Evolutionary conservation across 2,329 filamentous ascomycete species (phyloP).

Genomic region (Aspergillus pseudotamarii): DNA sequence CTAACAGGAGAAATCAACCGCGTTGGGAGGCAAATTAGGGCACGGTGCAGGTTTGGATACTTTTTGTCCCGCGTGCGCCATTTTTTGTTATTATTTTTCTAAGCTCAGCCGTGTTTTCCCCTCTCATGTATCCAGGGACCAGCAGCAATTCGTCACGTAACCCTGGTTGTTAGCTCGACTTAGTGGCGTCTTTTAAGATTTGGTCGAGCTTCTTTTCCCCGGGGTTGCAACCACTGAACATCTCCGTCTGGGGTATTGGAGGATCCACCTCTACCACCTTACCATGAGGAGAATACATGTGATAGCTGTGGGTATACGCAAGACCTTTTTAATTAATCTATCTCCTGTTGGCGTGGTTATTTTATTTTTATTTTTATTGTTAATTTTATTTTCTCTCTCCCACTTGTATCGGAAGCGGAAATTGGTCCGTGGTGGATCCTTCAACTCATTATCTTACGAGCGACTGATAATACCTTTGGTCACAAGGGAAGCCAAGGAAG

Average conservation of each 20-base stretch:
- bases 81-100: not conserved
- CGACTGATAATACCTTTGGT: not conserved
- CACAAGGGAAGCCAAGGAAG: not conserved
- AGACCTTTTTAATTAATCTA: not conserved
- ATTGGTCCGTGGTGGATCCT: not conserved
- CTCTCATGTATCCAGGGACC: not conserved
- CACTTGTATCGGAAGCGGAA: not conserved
- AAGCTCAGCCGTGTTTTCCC: too few relatives aligned
- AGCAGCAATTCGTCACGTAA: not conserved
- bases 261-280: not conserved
- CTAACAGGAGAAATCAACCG: not conserved
- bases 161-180: not conserved
- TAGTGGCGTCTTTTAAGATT: not conserved
- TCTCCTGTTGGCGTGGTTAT: not conserved
- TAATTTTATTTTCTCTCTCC: not conserved
- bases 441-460: not conserved
- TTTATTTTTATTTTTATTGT: not conserved
- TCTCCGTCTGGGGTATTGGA: not conserved
- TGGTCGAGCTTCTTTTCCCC: not conserved
- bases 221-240: not conserved
- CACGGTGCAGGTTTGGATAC: not conserved
- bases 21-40: not conserved
- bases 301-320: not conserved
- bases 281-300: not conserved
- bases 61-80: not conserved